Conservation (phyloP, 228 moss, liverwort and hornwort species). For the Sphagnum fallax region DNA sequence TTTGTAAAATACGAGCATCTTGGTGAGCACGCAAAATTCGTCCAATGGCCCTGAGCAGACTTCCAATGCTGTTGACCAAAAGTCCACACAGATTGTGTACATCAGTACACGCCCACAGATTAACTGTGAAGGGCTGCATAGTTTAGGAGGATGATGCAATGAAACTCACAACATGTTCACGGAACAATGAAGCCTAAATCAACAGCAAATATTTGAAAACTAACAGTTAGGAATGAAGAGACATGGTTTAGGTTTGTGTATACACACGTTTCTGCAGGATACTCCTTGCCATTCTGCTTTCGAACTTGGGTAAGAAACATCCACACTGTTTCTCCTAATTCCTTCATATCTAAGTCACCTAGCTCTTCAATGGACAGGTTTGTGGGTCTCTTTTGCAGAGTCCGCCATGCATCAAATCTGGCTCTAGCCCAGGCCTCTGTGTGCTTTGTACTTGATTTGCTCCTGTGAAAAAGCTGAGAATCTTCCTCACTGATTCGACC, state of each 20-base stretch:
- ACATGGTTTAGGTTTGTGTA: background rate
- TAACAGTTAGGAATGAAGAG: background rate
- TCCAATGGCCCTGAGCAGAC: conserved; percentile 63
- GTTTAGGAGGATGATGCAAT: too few species aligned
- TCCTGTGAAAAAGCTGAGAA: conserved; percentile 31
- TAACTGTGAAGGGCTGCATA: too few species aligned
- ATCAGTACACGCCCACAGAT: background rate
- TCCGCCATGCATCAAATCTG: conserved; percentile 60
- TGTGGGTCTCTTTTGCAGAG: conserved; percentile 34
- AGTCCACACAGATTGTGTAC: conserved; percentile 3
- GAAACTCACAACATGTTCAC: too few species aligned
- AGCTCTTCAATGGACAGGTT: conserved; percentile 40
- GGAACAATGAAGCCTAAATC: too few species aligned
- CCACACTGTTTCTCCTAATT: conserved; percentile 48
- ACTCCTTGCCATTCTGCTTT: conserved; percentile 66
- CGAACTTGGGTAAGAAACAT: conserved; percentile 58
- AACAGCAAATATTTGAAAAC: conserved; percentile 12
- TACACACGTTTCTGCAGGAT: conserved; percentile 63
- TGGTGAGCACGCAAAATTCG: conserved; percentile 63
- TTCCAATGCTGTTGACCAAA: conserved; percentile 45
- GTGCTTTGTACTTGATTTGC: conserved; percentile 48
- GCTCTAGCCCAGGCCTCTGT: conserved; percentile 64
- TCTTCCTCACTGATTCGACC: conserved; percentile 32
- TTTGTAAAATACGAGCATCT: conserved; percentile 52
- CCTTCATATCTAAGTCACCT: conserved; percentile 55